Percentiles rank a stretch among this genome's conserved stretches.
phyloP scores from a whole-genome alignment of 352 stramenopile species.

The Pythium graminicola region DNA sequence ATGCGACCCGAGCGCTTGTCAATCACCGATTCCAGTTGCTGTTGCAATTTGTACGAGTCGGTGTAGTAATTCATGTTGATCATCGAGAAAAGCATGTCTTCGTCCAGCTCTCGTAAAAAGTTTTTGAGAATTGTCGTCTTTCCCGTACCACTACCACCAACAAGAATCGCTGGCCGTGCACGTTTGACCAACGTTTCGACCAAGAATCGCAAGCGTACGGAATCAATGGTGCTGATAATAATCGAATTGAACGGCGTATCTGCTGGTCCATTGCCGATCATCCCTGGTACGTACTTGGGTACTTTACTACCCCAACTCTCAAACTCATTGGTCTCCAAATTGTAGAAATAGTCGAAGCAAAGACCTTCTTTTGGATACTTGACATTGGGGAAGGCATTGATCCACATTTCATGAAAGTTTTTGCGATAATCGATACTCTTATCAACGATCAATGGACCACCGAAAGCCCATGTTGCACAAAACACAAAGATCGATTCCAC shows the following conservation, averaged over 20 bases:
- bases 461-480: slow-evolving; percentile 85
- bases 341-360: slow-evolving; percentile 98
- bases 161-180: slow-evolving; percentile 93
- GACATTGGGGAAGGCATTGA: slow-evolving; percentile 48
- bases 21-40: slow-evolving; percentile 90
- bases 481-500: slow-evolving; percentile 90
- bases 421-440: slow-evolving; percentile 90
- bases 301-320: slow-evolving; percentile 92
- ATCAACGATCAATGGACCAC: slow-evolving; percentile 89
- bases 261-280: slow-evolving; percentile 89
- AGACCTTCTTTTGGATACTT: slow-evolving; percentile 95
- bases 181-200: slow-evolving; percentile 92
- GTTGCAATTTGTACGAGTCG: slow-evolving; percentile 77
- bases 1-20: slow-evolving; percentile 95
- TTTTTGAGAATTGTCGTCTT: slow-evolving; percentile 98
- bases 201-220: slow-evolving; percentile 92
- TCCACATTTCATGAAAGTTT: slow-evolving; percentile 75
- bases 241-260: slow-evolving; percentile 96
- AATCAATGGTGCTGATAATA: slow-evolving; percentile 95
- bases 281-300: slow-evolving; percentile 82
- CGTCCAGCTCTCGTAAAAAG: slow-evolving; percentile 86
- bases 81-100: slow-evolving; percentile 92
- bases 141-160: slow-evolving; percentile 94
- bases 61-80: slow-evolving; percentile 88
- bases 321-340: slow-evolving; percentile 89